Conservation (phyloP, 179 eudicot genomes). For the Pouteria campechiana region DNA sequence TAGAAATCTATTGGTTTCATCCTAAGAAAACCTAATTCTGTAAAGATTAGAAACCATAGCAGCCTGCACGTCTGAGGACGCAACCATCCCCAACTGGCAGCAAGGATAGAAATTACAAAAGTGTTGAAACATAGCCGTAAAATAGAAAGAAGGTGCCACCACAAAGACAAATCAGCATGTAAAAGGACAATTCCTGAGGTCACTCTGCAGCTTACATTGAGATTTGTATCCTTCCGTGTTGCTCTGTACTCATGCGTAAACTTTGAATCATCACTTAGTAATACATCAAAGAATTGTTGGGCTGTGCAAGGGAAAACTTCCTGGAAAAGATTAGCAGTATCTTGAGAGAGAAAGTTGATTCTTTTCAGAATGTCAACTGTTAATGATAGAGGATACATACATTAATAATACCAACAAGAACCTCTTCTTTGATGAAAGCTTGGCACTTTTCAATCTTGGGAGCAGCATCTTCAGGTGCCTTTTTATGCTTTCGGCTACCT, state of each 20-base stretch:
- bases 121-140: no score
- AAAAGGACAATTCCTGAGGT: neutral
- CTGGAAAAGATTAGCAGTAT: slow-evolving; percentile 20
- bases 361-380: neutral
- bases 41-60: no score
- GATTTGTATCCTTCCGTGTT: slow-evolving; percentile 68
- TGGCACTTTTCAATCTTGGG: slow-evolving; percentile 43
- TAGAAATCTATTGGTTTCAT: no score
- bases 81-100: no score
- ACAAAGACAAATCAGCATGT: neutral
- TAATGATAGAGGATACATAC: slow-evolving; percentile 21
- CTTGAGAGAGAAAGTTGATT: neutral
- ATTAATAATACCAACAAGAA: slow-evolving; percentile 43
- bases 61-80: no score
- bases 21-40: no score
- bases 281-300: slow-evolving; percentile 62
- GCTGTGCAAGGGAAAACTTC: slow-evolving; percentile 67
- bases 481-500: slow-evolving; percentile 25
- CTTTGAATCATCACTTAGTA: slow-evolving; percentile 64
- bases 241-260: slow-evolving; percentile 59
- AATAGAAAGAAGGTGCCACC: no score
- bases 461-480: slow-evolving; percentile 41
- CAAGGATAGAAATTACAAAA: no score
- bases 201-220: slow-evolving; percentile 34
- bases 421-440: slow-evolving; percentile 83